Percentiles rank a stretch among this genome's conserved stretches.
phyloP scores from a whole-genome alignment of 768 basidiomycete genomes.

The Rhodocollybia butyracea region DNA sequence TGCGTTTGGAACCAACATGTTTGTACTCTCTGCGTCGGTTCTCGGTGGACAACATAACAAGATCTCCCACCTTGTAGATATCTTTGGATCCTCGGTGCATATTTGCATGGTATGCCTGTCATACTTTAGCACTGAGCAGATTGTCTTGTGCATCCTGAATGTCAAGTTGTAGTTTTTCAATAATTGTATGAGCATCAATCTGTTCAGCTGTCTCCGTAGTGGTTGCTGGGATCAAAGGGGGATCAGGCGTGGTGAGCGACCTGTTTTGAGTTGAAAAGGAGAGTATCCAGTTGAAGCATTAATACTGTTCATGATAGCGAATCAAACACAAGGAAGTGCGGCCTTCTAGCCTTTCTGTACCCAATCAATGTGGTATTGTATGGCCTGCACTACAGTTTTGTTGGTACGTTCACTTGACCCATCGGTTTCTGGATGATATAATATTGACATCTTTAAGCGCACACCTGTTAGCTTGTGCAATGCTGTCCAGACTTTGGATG shows the following conservation, averaged over 20 bases:
- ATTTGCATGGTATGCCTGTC: conserved; percentile 15
- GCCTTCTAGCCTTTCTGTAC: conserved; percentile 32
- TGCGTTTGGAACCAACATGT: conserved; percentile 13
- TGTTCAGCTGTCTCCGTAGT: background rate
- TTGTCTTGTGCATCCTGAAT: conserved; percentile 6
- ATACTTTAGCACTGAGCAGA: conserved; percentile 14
- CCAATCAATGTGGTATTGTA: conserved; percentile 22
- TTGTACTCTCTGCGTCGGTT: conserved; percentile 17
- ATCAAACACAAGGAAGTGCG: too few relatives aligned
- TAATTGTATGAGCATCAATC: background rate
- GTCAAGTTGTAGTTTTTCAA: background rate
- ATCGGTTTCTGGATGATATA: conserved; percentile 36
- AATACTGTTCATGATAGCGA: conserved; percentile 25
- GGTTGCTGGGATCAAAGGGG: background rate
- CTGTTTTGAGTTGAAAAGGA: conserved; percentile 22
- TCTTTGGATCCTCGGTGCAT: conserved; percentile 12
- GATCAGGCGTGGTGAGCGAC: conserved; percentile 20
- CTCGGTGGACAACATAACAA: conserved; percentile 21
- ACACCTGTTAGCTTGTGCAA: conserved; percentile 16
- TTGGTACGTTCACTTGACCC: conserved; percentile 30
- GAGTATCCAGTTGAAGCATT: conserved; percentile 26
- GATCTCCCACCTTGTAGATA: conserved; percentile 18
- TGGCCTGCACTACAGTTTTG: conserved; percentile 26
- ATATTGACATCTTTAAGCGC: conserved; percentile 25
- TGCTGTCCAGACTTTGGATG: conserved; percentile 23